Conservation (phyloP, 2,329 filamentous ascomycete genomes). For the Sphaerulina musiva region DNA sequence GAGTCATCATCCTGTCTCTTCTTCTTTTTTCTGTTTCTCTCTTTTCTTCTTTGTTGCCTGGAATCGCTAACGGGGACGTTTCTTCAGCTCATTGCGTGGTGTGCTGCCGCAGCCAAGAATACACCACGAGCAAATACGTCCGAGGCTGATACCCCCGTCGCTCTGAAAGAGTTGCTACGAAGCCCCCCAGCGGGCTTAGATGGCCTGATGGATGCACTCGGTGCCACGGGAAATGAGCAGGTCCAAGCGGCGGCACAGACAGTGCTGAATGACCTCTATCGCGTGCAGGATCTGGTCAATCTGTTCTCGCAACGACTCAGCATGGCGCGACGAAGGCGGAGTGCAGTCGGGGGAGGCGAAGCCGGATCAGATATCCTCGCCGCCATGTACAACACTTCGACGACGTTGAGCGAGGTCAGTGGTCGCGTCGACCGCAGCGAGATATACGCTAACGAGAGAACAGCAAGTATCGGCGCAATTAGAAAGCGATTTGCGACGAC, state of each 20-base stretch:
- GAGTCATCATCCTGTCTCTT: not conserved
- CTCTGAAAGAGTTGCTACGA: constrained; percentile 1
- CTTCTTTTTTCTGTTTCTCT: too few species aligned
- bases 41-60: not conserved
- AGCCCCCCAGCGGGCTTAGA: constrained; percentile 2
- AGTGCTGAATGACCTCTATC: constrained; percentile 4
- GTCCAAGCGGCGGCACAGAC: constrained; percentile 2
- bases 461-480: constrained; percentile 5
- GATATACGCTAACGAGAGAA: not conserved
- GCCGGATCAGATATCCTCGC: constrained; percentile 1
- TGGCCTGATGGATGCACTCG: not conserved
- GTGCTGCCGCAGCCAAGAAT: constrained; percentile 3
- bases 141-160: not conserved
- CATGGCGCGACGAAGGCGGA: constrained; percentile 2
- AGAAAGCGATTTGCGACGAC: constrained; percentile 5
- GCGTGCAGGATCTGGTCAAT: constrained; percentile 5
- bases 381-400: constrained; percentile 6
- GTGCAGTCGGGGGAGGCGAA: not conserved
- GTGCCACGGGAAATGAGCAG: not conserved
- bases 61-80: not conserved
- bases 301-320: constrained; percentile 1
- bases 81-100: constrained; percentile 5
- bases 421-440: not conserved
- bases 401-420: constrained; percentile 3
- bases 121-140: constrained; percentile 4